Evolutionary conservation across 2,329 filamentous ascomycete species (phyloP).

Genomic region (Bipolaris zeicola): DNA sequence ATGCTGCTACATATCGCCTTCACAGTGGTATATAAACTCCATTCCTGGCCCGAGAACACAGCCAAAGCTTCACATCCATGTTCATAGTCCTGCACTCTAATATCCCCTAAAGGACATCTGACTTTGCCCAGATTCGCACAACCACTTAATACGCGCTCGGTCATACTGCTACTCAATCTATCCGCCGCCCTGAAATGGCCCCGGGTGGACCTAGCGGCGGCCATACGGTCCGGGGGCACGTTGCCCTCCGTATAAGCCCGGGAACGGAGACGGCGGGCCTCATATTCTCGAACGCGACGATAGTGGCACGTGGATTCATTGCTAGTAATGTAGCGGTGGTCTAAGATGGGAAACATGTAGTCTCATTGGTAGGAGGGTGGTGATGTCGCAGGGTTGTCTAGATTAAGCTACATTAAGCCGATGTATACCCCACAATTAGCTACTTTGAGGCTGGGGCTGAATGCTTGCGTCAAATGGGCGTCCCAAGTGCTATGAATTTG

Average conservation of each 20-base stretch:
- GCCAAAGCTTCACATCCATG: conserved; percentile 18
- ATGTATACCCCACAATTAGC: conserved; percentile 15
- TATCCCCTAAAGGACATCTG: conserved; percentile 27
- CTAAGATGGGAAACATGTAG: not conserved
- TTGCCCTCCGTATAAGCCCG: conserved; percentile 8
- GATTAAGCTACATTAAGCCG: conserved; percentile 24
- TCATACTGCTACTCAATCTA: conserved; percentile 40
- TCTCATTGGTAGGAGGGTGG: conserved; percentile 4
- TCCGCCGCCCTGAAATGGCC: conserved; percentile 35
- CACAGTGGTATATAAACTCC: conserved; percentile 27
- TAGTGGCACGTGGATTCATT: conserved; percentile 7
- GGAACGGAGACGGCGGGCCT: conserved; percentile 8
- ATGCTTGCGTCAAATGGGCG: conserved; percentile 6
- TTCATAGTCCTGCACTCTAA: conserved; percentile 24
- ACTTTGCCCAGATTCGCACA: conserved; percentile 18
- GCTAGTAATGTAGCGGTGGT: not conserved
- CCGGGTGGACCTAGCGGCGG: conserved; percentile 36
- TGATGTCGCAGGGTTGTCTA: conserved; percentile 9
- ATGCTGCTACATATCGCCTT: not conserved
- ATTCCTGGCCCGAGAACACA: conserved; percentile 12
- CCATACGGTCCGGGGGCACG: conserved; percentile 40
- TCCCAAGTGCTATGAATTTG: not conserved
- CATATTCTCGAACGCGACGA: conserved; percentile 5
- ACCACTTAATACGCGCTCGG: conserved; percentile 19
- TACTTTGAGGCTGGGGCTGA: not conserved